Evolutionary conservation across 1,284 basidiomycete genomes (phyloP).

Genomic region (Ganoderma meredithae): DNA sequence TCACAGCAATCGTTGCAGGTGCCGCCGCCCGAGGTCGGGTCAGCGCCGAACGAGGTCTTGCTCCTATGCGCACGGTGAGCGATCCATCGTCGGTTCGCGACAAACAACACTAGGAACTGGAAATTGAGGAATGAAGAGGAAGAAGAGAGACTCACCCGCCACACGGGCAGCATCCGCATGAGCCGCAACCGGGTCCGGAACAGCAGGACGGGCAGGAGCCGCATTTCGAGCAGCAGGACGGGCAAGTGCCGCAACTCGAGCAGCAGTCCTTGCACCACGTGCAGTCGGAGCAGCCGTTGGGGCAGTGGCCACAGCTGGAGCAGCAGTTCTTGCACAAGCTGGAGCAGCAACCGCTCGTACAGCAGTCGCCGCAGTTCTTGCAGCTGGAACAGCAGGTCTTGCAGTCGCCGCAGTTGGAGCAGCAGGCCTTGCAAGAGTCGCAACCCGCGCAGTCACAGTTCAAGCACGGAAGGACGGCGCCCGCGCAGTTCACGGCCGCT

Average conservation of each 20-base stretch:
- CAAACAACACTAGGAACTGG: too few relatives aligned
- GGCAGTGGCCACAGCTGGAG: not conserved
- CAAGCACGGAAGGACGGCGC: not conserved
- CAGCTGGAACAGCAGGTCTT: not conserved
- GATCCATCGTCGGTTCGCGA: not conserved
- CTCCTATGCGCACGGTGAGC: not conserved
- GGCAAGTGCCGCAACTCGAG: not conserved
- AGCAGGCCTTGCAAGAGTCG: not conserved
- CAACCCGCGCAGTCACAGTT: not conserved
- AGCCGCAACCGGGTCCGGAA: not conserved
- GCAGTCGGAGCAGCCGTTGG: not conserved
- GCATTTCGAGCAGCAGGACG: not conserved
- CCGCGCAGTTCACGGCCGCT: not conserved
- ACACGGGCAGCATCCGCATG: not conserved
- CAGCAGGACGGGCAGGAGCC: not conserved
- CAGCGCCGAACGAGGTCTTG: constrained; percentile 1
- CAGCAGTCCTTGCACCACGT: not conserved
- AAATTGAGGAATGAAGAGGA: too few relatives aligned
- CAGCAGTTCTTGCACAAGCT: not conserved
- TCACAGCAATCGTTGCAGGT: not conserved
- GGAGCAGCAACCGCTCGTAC: not conserved
- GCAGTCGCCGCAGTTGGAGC: not conserved
- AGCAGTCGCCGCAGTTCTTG: not conserved
- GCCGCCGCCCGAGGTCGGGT: not conserved
- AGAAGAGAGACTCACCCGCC: not conserved